Percentiles rank a stretch among this genome's conserved stretches.
Conservation (phyloP, 1,139 yeast species). For the Yamadazyma diddensiae region DNA sequence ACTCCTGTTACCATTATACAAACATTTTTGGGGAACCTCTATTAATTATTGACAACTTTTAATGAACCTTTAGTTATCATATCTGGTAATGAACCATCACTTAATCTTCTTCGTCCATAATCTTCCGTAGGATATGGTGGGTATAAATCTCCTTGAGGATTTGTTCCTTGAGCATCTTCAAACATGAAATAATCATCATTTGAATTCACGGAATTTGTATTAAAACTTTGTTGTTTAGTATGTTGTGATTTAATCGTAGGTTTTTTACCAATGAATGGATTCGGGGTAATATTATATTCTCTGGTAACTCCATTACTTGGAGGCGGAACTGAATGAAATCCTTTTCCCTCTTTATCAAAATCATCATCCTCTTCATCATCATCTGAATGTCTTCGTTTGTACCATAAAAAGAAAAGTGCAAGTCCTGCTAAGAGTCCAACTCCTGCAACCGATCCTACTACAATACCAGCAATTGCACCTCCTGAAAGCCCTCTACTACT, state of each 20-base stretch:
- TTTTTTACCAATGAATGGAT: slow-evolving; percentile 20
- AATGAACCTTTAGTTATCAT: slow-evolving; percentile 47
- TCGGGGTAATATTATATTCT: slow-evolving; percentile 16
- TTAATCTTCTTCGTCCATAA: slow-evolving; percentile 51
- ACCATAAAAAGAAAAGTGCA: slow-evolving; percentile 43
- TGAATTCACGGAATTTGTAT: slow-evolving; percentile 24
- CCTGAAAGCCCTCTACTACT: slow-evolving; percentile 33
- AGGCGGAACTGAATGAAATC: slow-evolving; percentile 28
- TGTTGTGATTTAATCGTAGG: slow-evolving; percentile 16
- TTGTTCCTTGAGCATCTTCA: slow-evolving; percentile 16
- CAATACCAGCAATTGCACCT: slow-evolving; percentile 76
- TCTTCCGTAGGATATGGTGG: slow-evolving; percentile 23
- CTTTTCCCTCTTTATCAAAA: slow-evolving; percentile 12
- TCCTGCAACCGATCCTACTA: slow-evolving; percentile 61
- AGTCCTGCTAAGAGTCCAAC: slow-evolving; percentile 34
- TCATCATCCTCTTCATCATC: slow-evolving; percentile 39
- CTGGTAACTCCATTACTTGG: slow-evolving; percentile 17
- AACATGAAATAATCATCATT: slow-evolving; percentile 25
- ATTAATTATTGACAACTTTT: slow-evolving; percentile 44
- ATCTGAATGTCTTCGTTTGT: slow-evolving; percentile 30
- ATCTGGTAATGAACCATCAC: slow-evolving; percentile 73
- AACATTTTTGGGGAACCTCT: slow-evolving; percentile 4
- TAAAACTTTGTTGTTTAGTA: slow-evolving; percentile 16
- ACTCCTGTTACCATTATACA: neutral
- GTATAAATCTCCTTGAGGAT: slow-evolving; percentile 10